Evolutionary conservation across 108 stramenopile genomes (phyloP).

Genomic region (Cyclotella cryptica): DNA sequence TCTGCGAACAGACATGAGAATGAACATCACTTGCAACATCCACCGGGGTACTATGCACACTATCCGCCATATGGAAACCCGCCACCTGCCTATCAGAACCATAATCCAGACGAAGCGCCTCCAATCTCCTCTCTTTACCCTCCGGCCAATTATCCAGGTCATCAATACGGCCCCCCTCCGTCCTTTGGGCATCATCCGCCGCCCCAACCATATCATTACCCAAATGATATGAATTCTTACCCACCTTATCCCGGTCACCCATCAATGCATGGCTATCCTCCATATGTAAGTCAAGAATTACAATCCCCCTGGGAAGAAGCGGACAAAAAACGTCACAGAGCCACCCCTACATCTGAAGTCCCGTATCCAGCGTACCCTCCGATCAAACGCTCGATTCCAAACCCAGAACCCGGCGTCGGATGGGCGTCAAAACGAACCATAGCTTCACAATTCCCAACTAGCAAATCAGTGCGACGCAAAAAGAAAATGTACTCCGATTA

Average conservation of each 20-base stretch:
- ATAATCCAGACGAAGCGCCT: conserved; percentile 1
- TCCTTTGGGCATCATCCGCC: conserved; percentile 12
- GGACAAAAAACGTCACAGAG: conserved; percentile 11
- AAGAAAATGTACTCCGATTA: conserved; percentile 65
- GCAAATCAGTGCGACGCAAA: conserved; percentile 25
- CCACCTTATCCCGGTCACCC: conserved; percentile 2
- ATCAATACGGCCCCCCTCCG: conserved; percentile 13
- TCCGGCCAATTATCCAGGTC: conserved; percentile 5
- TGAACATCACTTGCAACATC: not conserved
- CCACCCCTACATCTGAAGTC: not conserved
- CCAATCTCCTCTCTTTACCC: not conserved
- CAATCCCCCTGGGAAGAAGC: conserved; percentile 26
- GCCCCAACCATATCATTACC: conserved; percentile 2
- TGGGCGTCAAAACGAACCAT: conserved; percentile 4
- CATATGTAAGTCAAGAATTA: not conserved
- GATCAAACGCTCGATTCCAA: conserved; percentile 12
- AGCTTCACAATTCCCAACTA: conserved; percentile 5
- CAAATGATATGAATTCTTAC: conserved; percentile 15
- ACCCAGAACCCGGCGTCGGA: not conserved
- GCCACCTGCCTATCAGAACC: conserved; percentile 9
- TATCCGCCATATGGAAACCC: conserved; percentile 28
- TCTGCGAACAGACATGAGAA: not conserved
- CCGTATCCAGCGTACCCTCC: not conserved
- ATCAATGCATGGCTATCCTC: conserved; percentile 21
- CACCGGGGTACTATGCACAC: conserved; percentile 16